Percentiles rank a stretch among this genome's conserved stretches.
Conservation (phyloP, 768 basidiomycete species). For the Boletus bicolor region DNA sequence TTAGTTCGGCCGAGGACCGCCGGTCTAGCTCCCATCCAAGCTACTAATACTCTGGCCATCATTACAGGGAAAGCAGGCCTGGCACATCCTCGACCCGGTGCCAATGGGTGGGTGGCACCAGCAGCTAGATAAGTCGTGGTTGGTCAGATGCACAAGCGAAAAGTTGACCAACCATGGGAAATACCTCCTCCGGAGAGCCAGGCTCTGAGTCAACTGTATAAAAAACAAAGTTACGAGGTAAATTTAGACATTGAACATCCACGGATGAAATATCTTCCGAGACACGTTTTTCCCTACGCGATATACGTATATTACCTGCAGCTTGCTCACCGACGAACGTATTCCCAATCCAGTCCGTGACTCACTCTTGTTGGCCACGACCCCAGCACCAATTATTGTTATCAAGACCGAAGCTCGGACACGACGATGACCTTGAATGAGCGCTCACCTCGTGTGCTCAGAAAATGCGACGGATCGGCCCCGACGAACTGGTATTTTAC, state of each 20-base stretch:
- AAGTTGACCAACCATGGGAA: neutral
- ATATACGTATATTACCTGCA: neutral
- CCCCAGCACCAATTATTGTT: neutral
- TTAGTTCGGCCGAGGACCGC: constrained; percentile 9
- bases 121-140: neutral
- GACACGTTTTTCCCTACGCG: neutral
- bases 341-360: too few relatives aligned
- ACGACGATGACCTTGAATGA: neutral
- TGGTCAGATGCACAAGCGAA: neutral
- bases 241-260: neutral
- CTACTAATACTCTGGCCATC: too few relatives aligned
- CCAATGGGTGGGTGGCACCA: neutral
- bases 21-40: neutral
- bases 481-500: neutral
- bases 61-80: neutral
- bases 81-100: neutral
- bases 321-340: neutral
- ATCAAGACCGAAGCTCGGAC: neutral
- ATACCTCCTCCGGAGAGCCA: neutral
- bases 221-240: neutral
- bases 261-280: neutral
- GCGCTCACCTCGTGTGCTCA: neutral
- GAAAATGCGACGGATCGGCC: neutral
- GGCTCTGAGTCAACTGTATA: neutral
- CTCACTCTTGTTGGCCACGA: neutral